Evolutionary conservation across 768 basidiomycete genomes (phyloP).

Genomic region (Tricholoma furcatifolium): DNA sequence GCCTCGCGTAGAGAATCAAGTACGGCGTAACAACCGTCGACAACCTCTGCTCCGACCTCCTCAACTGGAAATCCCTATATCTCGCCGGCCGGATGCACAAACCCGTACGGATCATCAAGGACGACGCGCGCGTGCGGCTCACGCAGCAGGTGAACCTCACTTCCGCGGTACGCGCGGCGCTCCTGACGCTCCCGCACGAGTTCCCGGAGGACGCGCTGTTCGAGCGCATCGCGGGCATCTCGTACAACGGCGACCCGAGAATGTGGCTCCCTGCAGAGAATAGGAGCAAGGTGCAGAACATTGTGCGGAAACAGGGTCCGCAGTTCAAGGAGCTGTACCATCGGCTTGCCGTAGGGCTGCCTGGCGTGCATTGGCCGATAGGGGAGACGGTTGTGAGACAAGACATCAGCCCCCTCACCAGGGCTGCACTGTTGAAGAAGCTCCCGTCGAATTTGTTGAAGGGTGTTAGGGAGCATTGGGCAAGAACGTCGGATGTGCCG

Average conservation of each 20-base stretch:
- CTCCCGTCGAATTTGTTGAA: conserved; percentile 68
- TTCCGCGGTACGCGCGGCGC: conserved; percentile 86
- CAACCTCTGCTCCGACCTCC: conserved; percentile 82
- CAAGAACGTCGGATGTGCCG: conserved; percentile 27
- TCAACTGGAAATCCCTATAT: conserved; percentile 93
- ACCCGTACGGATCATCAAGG: conserved; percentile 88
- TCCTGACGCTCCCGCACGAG: conserved; percentile 78
- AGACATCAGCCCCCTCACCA: conserved; percentile 66
- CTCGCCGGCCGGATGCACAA: conserved; percentile 97
- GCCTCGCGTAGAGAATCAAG: conserved; percentile 72
- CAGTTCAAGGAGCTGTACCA: conserved; percentile 91
- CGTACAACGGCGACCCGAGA: conserved; percentile 87
- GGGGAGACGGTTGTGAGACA: conserved; percentile 61
- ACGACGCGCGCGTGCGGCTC: conserved; percentile 87
- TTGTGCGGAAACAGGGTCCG: conserved; percentile 75
- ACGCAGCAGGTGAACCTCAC: conserved; percentile 94
- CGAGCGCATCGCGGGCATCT: conserved; percentile 80
- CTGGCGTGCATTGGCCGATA: conserved; percentile 74
- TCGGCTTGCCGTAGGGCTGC: conserved; percentile 71
- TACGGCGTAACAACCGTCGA: conserved; percentile 95
- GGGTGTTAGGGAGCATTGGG: conserved; percentile 53
- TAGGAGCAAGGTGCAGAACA: conserved; percentile 90
- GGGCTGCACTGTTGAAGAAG: conserved; percentile 74
- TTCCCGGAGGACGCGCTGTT: conserved; percentile 86
- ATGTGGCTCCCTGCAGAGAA: conserved; percentile 97